Evolutionary conservation across 345 rosid genomes (phyloP).

Genomic region (Turnera subulata): DNA sequence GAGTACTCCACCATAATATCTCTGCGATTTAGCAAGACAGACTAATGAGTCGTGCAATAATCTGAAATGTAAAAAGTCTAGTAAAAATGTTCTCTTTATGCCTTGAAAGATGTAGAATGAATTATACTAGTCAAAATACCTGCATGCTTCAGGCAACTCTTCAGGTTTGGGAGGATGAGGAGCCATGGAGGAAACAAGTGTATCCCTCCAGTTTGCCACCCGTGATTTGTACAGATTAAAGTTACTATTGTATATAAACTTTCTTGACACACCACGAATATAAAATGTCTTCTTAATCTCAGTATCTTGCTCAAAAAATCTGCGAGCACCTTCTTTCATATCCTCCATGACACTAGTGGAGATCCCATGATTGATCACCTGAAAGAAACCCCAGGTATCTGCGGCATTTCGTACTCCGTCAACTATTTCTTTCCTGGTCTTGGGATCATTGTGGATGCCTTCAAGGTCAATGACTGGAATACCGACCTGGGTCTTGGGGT

Average conservation of each 20-base stretch:
- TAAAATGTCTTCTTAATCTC: slow-evolving; percentile 29
- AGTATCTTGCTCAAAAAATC: slow-evolving; percentile 37
- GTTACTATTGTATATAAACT: slow-evolving; percentile 32
- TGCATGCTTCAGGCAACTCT: slow-evolving; percentile 36
- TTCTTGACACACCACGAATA: slow-evolving; percentile 21
- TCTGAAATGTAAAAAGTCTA: neutral
- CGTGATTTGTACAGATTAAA: slow-evolving; percentile 24
- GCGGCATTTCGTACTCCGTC: slow-evolving; percentile 25
- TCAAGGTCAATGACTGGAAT: slow-evolving; percentile 37
- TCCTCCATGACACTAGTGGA: slow-evolving; percentile 17
- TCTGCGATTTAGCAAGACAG: slow-evolving; percentile 14
- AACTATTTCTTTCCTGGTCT: slow-evolving; percentile 12
- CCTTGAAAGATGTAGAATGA: neutral
- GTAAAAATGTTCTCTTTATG: neutral
- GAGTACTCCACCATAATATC: slow-evolving; percentile 26
- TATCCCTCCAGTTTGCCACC: slow-evolving; percentile 43
- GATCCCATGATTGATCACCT: slow-evolving; percentile 41
- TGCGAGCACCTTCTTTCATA: slow-evolving; percentile 26
- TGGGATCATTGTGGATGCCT: slow-evolving; percentile 5
- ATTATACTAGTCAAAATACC: slow-evolving; percentile 15
- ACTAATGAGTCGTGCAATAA: no score
- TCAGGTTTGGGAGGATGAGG: slow-evolving; percentile 31
- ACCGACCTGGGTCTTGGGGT: neutral
- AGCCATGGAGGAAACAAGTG: slow-evolving; percentile 23
- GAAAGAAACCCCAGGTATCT: slow-evolving; percentile 46